phyloP scores from a whole-genome alignment of 768 basidiomycete species.

The Mycena filopes region DNA sequence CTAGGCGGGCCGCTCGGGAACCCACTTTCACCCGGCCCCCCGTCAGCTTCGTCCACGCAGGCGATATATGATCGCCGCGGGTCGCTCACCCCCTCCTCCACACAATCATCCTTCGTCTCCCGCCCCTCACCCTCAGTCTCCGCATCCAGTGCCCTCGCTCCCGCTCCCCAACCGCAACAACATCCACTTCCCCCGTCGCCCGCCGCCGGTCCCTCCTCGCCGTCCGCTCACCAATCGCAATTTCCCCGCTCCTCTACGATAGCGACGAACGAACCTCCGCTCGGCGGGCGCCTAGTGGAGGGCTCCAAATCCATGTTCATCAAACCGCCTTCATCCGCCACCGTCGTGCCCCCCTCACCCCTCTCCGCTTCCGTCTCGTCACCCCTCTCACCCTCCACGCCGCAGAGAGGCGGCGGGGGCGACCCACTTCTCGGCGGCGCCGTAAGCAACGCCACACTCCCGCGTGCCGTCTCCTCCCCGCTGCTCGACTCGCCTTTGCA shows the following conservation, averaged over 20 bases:
- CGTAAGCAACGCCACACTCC: conserved; percentile 8
- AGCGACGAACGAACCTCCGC: conserved; percentile 56
- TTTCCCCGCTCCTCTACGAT: conserved; percentile 38
- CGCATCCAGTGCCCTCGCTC: conserved; percentile 6
- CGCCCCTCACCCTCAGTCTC: conserved; percentile 22
- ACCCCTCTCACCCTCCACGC: conserved; percentile 39
- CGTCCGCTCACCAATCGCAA: conserved; percentile 44
- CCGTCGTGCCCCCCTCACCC: conserved; percentile 42
- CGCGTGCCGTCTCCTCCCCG: conserved; percentile 42
- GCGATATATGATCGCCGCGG: conserved; percentile 30
- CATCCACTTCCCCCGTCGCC: conserved; percentile 52
- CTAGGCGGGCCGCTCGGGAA: conserved; percentile 1
- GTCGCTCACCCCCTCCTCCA: conserved; percentile 25
- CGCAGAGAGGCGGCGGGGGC: conserved; percentile 32
- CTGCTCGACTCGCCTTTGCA: conserved; percentile 38
- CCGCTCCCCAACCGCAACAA: not conserved
- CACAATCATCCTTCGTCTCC: conserved; percentile 30
- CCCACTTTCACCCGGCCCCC: conserved; percentile 26
- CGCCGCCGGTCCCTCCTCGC: conserved; percentile 65
- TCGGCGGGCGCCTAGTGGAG: conserved; percentile 75
- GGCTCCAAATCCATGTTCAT: conserved; percentile 88
- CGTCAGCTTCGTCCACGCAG: conserved; percentile 31
- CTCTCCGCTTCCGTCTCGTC: conserved; percentile 49
- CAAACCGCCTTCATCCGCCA: conserved; percentile 54
- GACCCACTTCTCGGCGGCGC: conserved; percentile 50